These are phyloP conservation scores for Penicillium ochrochloron DNA, from an alignment of 495 filamentous ascomycete genomes.

Conservation along the genomic window DNA sequence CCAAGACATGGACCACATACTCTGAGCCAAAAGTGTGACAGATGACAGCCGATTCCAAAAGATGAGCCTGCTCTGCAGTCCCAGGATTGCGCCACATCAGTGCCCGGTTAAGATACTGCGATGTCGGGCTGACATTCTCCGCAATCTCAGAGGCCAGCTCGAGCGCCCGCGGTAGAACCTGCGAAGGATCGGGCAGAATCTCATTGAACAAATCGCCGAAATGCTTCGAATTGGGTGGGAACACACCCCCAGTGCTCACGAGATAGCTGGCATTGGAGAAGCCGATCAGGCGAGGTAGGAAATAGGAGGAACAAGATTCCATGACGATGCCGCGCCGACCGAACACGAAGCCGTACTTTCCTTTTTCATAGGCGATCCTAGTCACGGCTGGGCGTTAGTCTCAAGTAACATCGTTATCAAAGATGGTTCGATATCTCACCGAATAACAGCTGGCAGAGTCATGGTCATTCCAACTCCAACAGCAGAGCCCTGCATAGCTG, in stretches of 20 bases:
- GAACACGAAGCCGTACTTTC: conserved; percentile 69
- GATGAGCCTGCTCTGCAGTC: conserved; percentile 59
- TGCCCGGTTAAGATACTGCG: conserved; percentile 59
- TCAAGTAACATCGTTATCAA: neutral
- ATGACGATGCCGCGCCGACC: conserved; percentile 62
- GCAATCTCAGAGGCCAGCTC: conserved; percentile 62
- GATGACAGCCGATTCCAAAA: conserved; percentile 61
- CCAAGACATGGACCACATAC: conserved; percentile 28
- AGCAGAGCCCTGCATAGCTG: conserved; percentile 66
- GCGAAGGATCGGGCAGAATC: conserved; percentile 49
- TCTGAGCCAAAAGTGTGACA: conserved; percentile 56
- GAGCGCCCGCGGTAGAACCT: conserved; percentile 59
- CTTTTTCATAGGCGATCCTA: conserved; percentile 56
- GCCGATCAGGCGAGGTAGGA: conserved; percentile 65
- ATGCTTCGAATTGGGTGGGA: conserved; percentile 37
- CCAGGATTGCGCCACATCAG: conserved; percentile 63
- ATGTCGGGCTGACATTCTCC: conserved; percentile 59
- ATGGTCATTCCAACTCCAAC: conserved; percentile 72
- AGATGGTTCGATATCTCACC: conserved; percentile 22
- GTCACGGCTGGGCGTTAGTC: neutral
- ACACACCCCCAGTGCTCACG: conserved; percentile 41
- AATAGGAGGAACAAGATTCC: conserved; percentile 68
- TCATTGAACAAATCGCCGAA: conserved; percentile 61
- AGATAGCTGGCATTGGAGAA: conserved; percentile 59
- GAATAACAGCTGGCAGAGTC: conserved; percentile 64